Evolutionary conservation across 768 basidiomycete genomes (phyloP).

Genomic region (Boletus subcaerulescens): DNA sequence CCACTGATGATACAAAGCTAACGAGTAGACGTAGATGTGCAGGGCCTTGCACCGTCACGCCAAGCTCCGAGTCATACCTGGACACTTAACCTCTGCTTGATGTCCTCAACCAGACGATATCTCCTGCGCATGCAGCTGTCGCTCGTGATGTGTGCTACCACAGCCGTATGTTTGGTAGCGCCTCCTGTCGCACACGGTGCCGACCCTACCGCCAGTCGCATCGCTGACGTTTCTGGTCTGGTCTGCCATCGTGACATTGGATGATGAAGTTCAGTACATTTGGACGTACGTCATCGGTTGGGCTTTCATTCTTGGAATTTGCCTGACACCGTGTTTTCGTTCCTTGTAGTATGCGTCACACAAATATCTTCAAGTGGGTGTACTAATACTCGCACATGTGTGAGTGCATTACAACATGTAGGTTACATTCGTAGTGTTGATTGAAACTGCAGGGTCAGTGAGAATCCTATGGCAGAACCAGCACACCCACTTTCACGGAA

Average conservation of each 20-base stretch:
- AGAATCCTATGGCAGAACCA: not conserved
- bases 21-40: not conserved
- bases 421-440: constrained; percentile 4
- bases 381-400: constrained; percentile 20
- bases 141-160: constrained; percentile 12
- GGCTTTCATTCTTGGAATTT: not conserved
- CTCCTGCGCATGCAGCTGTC: not conserved
- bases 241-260: constrained; percentile 10
- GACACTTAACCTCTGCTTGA: not conserved
- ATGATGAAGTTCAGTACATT: constrained; percentile 19
- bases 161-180: not conserved
- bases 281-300: constrained; percentile 19
- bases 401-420: constrained; percentile 7
- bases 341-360: constrained; percentile 20
- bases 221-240: constrained; percentile 14
- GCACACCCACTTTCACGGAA: not conserved
- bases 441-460: constrained; percentile 1
- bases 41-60: not conserved
- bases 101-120: not conserved
- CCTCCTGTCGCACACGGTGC: not conserved
- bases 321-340: not conserved
- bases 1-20: not conserved
- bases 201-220: constrained; percentile 11
- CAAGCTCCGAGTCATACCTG: not conserved
- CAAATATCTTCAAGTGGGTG: constrained; percentile 29